Evolutionary conservation across 2,329 filamentous ascomycete genomes (phyloP), one percentile per base, ranked within the genome.

Genomic region (Sclerotinia borealis): DNA sequence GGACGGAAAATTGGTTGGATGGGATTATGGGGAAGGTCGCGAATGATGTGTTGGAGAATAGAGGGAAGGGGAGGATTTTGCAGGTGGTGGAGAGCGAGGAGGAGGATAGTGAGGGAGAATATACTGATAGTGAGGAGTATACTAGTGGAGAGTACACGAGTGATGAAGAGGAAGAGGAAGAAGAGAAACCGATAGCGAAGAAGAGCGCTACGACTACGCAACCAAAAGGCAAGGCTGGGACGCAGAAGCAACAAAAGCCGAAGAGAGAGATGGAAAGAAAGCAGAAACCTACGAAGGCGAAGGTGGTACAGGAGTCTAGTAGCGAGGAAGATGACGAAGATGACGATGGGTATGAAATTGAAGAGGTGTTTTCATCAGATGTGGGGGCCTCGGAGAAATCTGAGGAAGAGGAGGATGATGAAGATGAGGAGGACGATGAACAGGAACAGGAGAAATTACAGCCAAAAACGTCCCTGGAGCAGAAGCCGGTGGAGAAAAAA

Each of bases 121-220:
- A 63, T 52, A 41, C 45, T 31, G 58, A 55, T n/a, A 62, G 60
- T 34, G 60, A 56, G 41, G 59, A 56, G 39, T 56, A 62, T 29
- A 55, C 59, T 31, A 52, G 49, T 55, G 47, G 36, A 29, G 58
- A 60, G 19, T 52, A 60, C 9, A 51, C 58, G 7, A 60, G 58
- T 52, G 45, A 31, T 10, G 58, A 60, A 25, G 58, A 39, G 2
- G 59, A 52, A 4, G 47, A 61, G 25, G 58, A 27, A 3, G 43
- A 49, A 15, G 56, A 37, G 22, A 49, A 49, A 6, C 10, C 41
- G 6, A 59, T 45, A 22, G 3, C 19, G 1, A 59, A 59, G 22
- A 49, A 59, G 31, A 63, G 29, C 15, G n/a, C 37, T 36, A 15
- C 37, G 34, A 27, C 48, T 11, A 45, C 22, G 2, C 22, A 37